These are phyloP conservation scores for Phaeosphaeria sp. DNA, from an alignment of 2,329 filamentous ascomycete genomes.

Conservation along the genomic window DNA sequence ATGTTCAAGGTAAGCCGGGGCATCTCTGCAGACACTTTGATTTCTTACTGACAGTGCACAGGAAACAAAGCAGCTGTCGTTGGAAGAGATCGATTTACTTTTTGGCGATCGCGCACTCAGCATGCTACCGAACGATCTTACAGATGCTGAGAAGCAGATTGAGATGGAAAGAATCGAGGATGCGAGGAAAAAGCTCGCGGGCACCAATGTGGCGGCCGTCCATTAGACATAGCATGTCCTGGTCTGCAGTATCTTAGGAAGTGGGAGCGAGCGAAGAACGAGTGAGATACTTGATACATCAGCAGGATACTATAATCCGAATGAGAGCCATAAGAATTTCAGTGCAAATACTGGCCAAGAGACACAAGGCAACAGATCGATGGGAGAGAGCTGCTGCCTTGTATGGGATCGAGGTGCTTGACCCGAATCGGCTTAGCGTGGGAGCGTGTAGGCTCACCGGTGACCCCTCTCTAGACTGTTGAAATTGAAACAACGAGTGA, in stretches of 20 bases:
- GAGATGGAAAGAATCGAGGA: slow-evolving; percentile 30
- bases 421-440: too few species aligned
- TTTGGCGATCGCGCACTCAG: slow-evolving; percentile 62
- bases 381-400: too few species aligned
- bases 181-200: slow-evolving; percentile 24
- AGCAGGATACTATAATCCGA: too few species aligned
- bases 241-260: background rate
- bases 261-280: too few species aligned
- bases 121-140: slow-evolving; percentile 54
- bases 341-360: too few species aligned
- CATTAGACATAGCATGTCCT: slow-evolving; percentile 7
- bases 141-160: slow-evolving; percentile 33
- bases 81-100: slow-evolving; percentile 66
- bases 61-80: slow-evolving; percentile 52
- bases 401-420: too few species aligned
- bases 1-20: slow-evolving; percentile 52
- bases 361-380: too few species aligned
- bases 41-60: slow-evolving; percentile 11
- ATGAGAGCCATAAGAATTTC: too few species aligned
- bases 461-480: too few species aligned
- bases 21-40: background rate
- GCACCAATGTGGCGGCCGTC: slow-evolving; percentile 17
- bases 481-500: too few species aligned
- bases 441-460: too few species aligned
- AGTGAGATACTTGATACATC: too few species aligned